Conservation (phyloP, 192 early-diverging fungal species). For the Gonapodya sp. region DNA sequence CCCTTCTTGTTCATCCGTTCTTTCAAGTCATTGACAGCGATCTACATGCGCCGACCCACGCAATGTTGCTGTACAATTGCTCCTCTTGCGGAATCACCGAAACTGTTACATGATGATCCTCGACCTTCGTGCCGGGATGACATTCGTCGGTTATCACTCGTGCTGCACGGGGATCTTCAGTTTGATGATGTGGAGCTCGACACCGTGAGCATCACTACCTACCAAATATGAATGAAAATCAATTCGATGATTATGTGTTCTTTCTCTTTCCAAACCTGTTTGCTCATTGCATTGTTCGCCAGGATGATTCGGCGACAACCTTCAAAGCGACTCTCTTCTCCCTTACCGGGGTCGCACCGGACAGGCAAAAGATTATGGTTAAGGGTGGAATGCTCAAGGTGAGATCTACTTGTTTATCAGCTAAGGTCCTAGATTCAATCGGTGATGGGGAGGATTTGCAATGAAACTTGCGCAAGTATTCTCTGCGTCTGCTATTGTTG, state of each 20-base stretch:
- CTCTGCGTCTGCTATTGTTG: not conserved
- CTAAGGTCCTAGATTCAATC: no score
- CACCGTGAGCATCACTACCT: not conserved
- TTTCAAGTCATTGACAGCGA: no score
- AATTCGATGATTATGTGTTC: no score
- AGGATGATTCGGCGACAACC: constrained; percentile 46
- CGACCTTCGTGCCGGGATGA: no score
- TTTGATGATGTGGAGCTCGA: constrained; percentile 7
- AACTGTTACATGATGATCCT: no score
- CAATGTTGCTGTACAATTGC: no score
- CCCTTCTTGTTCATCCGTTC: not conserved
- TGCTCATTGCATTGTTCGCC: no score
- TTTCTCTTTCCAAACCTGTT: no score
- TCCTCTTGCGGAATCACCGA: no score
- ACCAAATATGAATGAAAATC: not conserved
- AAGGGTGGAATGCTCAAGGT: constrained; percentile 90
- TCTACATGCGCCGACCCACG: no score
- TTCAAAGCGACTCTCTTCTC: constrained; percentile 87
- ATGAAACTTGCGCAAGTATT: constrained; percentile 3
- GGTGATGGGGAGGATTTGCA: no score
- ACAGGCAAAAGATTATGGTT: constrained; percentile 86
- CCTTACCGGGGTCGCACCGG: constrained; percentile 82
- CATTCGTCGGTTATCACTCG: not conserved
- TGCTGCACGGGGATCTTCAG: not conserved
- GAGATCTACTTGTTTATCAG: no score